These are phyloP conservation scores for Suhomyces terraborum DNA, from an alignment of 1,139 yeast genomes.

Conservation along the genomic window DNA sequence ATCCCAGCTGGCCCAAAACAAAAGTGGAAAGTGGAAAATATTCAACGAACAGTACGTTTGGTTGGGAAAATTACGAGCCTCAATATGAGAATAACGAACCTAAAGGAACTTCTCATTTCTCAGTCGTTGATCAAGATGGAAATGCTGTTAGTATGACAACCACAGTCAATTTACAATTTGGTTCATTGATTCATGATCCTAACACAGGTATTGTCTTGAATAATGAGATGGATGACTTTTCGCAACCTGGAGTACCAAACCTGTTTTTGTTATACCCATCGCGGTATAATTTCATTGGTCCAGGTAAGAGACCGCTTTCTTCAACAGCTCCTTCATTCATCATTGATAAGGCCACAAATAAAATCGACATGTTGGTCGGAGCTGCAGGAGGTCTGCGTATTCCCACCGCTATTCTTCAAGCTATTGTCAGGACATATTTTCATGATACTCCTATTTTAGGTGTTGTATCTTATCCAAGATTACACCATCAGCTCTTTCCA, in stretches of 20 bases:
- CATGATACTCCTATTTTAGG: constrained; percentile 61
- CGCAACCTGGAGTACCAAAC: constrained; percentile 68
- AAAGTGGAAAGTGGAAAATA: constrained; percentile 48
- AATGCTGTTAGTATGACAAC: constrained; percentile 88
- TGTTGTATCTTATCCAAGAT: constrained; percentile 72
- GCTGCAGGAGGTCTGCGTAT: constrained; percentile 96
- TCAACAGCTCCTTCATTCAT: constrained; percentile 80
- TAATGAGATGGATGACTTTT: constrained; percentile 95
- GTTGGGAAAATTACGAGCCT: constrained; percentile 78
- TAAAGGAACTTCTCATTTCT: constrained; percentile 87
- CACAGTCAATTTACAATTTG: constrained; percentile 84
- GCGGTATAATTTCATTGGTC: constrained; percentile 70
- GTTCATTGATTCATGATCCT: constrained; percentile 79
- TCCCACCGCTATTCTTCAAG: constrained; percentile 81
- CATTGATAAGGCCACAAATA: constrained; percentile 45
- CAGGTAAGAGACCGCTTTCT: constrained; percentile 80
- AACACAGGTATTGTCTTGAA: constrained; percentile 80
- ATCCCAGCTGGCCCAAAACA: constrained; percentile 55
- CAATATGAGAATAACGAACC: constrained; percentile 73
- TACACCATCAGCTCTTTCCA: constrained; percentile 90
- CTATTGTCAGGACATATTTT: constrained; percentile 65
- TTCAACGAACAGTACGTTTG: constrained; percentile 56
- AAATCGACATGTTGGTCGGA: constrained; percentile 72
- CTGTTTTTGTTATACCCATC: constrained; percentile 84
- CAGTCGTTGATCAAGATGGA: constrained; percentile 67